These are phyloP conservation scores for Apostasia shenzhenica DNA, from an alignment of 106 monocot genomes.

Conservation along the genomic window DNA sequence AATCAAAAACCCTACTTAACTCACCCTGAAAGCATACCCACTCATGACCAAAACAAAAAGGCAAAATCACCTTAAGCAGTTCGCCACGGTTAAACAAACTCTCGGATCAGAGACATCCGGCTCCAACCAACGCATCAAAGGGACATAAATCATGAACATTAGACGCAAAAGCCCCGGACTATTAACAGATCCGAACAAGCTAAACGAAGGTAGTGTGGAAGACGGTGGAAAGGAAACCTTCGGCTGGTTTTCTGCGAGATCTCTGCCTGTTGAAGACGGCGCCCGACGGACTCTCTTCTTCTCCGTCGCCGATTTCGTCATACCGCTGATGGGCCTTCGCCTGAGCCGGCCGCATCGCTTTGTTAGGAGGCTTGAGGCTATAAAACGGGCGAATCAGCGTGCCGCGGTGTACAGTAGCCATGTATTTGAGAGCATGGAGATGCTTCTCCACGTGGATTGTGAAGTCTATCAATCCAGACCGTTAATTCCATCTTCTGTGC, in stretches of 20 bases:
- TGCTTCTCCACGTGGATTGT: no score
- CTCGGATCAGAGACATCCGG: background rate
- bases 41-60: background rate
- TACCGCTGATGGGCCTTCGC: background rate
- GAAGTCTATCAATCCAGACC: no score
- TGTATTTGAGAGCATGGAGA: no score
- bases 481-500: no score
- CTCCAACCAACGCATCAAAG: background rate
- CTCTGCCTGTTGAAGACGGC: slow-evolving; percentile 20
- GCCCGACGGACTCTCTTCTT: slow-evolving; percentile 58
- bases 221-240: background rate
- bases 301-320: slow-evolving; percentile 66
- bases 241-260: slow-evolving; percentile 19
- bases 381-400: background rate
- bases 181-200: background rate
- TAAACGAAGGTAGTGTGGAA: no score
- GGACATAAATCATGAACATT: background rate
- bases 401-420: no score
- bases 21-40: background rate
- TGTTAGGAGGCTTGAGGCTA: background rate
- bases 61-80: background rate
- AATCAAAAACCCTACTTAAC: background rate
- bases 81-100: background rate
- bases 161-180: background rate
- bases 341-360: slow-evolving; percentile 1